Evolutionary conservation across 257 asterid species (phyloP), one percentile per base, ranked within the genome.

Genomic region (Ophiorrhiza pumila): DNA sequence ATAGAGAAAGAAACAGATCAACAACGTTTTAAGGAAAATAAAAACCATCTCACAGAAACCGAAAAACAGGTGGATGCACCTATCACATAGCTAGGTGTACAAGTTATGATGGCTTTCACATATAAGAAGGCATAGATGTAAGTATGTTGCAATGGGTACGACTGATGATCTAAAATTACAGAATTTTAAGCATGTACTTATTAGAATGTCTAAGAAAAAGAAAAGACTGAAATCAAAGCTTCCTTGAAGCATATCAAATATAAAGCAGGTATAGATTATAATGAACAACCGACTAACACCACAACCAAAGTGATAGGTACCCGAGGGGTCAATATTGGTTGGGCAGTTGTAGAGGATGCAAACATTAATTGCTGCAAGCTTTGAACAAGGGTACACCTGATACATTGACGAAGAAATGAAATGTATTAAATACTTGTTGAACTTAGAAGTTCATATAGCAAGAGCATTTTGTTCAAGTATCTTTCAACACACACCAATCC

Each of bases 271-370:
- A 57, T 4, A 27, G 27, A 4, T 0, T 57, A 27, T 57, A 35
- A 47, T 15, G 71, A 3, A 23, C 49, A 29, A 8, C 27, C 2
- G 29, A 70, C 32, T 45, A 71, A 27, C 32, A 35, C 46, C 52
- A 59, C 12, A 32, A 63, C 8, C 71, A 56, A 71, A 13, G 22
- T 62, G 39, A 56, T 34, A 69, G 37, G 55, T 77, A 94, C 99
- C 98, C 96, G 90, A 73, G 99, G 97, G 20, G 99, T 88, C 74
- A 94, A 78, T 76, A 94, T 94, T 39, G 97, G 99, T 69, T 94
- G 99, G 5, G 95, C 98, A 42, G 99, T 91, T 80, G 99, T 91
- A 29, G 99, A 94, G 47, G 99, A 94, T 77, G 99, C 99, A 81
- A 91, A 94, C 76, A 94, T 76, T 50, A 90, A 77, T 78, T 94